These are phyloP conservation scores for Paecilomyces dactylethromorphus DNA, from an alignment of 2,329 filamentous ascomycete genomes.

Conservation along the genomic window DNA sequence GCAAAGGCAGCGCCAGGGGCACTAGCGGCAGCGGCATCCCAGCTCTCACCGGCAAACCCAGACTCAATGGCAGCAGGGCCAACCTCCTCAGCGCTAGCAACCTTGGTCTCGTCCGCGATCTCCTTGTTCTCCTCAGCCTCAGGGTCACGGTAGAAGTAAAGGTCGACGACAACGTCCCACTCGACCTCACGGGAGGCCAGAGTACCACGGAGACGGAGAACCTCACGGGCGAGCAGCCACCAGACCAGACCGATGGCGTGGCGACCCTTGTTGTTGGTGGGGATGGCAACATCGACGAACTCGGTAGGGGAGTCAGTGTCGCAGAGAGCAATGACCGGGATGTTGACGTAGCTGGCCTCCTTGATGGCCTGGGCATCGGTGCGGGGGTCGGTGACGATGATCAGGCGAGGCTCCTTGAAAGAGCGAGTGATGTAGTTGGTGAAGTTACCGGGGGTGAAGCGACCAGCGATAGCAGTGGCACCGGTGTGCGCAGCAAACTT, in stretches of 20 bases:
- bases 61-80: conserved; percentile 70
- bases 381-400: conserved; percentile 98
- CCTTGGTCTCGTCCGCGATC: conserved; percentile 72
- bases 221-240: conserved; percentile 99
- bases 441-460: conserved; percentile 99
- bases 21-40: conserved; percentile 68
- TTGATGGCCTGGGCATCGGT: conserved; percentile 99
- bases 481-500: conserved; percentile 99
- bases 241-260: conserved; percentile 97
- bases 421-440: conserved; percentile 99
- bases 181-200: conserved; percentile 92
- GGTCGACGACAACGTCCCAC: conserved; percentile 99
- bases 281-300: conserved; percentile 99
- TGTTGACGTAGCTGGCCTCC: conserved; percentile 99
- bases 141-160: conserved; percentile 99
- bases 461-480: conserved; percentile 94
- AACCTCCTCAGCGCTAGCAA: conserved; percentile 76
- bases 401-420: conserved; percentile 99
- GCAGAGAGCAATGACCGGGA: conserved; percentile 97
- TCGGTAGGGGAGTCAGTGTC: conserved; percentile 99
- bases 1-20: conserved; percentile 60
- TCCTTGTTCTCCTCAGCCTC: conserved; percentile 99
- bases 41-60: conserved; percentile 72
- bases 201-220: conserved; percentile 96
- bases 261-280: conserved; percentile 99